phyloP scores from a whole-genome alignment of 192 early-diverging fungal species.

The Entomortierella parvispora region DNA sequence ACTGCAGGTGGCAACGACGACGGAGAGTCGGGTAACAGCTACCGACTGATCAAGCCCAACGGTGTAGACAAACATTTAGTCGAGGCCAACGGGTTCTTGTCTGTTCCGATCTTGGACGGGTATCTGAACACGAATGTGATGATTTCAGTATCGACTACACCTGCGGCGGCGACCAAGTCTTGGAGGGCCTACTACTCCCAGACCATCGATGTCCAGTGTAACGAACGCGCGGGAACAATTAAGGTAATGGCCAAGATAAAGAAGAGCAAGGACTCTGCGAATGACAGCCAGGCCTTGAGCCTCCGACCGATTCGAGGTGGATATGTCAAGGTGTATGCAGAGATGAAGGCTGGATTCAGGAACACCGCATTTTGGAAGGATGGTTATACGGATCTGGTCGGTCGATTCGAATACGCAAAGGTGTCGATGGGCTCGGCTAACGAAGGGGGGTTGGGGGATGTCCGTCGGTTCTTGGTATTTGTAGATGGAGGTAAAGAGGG shows the following conservation, averaged over 20 bases:
- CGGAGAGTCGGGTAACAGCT: conserved; percentile 13
- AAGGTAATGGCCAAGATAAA: conserved; percentile 34
- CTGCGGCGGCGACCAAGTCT: conserved; percentile 21
- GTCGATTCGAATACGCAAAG: conserved; percentile 59
- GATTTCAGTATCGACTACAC: conserved; percentile 32
- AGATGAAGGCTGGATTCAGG: conserved; percentile 19
- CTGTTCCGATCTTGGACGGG: conserved; percentile 23
- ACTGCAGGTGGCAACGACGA: conserved; percentile 1
- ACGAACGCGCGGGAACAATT: conserved; percentile 50
- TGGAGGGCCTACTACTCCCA: conserved; percentile 57
- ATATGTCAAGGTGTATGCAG: conserved; percentile 63
- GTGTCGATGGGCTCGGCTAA: conserved; percentile 45
- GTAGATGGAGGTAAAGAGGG: conserved; percentile 46
- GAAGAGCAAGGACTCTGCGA: background rate
- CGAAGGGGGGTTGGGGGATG: conserved; percentile 1
- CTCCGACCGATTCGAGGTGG: conserved; percentile 44
- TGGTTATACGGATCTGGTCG: conserved; percentile 60
- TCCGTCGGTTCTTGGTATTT: conserved; percentile 43
- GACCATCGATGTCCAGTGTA: conserved; percentile 50
- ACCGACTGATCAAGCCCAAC: conserved; percentile 41
- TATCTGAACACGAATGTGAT: conserved; percentile 52
- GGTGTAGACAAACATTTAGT: conserved; percentile 30
- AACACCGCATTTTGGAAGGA: conserved; percentile 62
- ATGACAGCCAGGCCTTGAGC: background rate
- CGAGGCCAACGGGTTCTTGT: background rate